phyloP scores from a whole-genome alignment of 2,329 filamentous ascomycete species.

The Lanzia echinophila region DNA sequence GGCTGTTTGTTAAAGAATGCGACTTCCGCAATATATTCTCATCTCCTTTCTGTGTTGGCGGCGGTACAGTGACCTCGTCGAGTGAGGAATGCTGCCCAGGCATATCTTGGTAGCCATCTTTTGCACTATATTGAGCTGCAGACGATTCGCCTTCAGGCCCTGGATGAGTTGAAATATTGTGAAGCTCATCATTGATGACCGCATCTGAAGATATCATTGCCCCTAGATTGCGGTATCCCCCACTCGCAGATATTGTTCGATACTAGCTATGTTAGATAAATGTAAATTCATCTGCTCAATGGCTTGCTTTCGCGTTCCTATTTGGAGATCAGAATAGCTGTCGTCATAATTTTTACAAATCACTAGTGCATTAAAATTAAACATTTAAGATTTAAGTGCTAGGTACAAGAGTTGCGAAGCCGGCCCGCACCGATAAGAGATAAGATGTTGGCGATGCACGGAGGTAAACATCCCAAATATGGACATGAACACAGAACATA shows the following conservation, averaged over 20 bases:
- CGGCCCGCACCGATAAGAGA: not conserved
- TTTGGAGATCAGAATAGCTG: too few species aligned
- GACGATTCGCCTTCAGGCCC: not conserved
- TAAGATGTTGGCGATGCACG: too few species aligned
- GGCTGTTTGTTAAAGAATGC: constrained; percentile 33
- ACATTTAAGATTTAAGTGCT: too few species aligned
- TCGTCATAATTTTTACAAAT: too few species aligned
- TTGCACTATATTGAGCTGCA: not conserved
- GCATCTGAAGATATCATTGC: not conserved
- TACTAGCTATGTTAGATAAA: too few species aligned
- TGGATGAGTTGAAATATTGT: not conserved
- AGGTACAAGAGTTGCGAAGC: not conserved
- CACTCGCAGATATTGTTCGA: too few species aligned
- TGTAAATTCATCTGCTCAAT: too few species aligned
- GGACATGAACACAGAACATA: too few species aligned
- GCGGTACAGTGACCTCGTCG: not conserved
- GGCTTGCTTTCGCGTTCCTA: too few species aligned
- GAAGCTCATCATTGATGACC: not conserved
- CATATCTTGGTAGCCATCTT: constrained; percentile 28
- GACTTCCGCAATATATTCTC: constrained; percentile 31
- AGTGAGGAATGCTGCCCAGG: constrained; percentile 36
- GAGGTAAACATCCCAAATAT: too few species aligned
- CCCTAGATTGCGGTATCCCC: not conserved
- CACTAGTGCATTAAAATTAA: too few species aligned
- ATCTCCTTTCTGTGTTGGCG: constrained; percentile 5